Conservation (phyloP, 768 basidiomycete species). For the Chalciporus pseudorubinellus region DNA sequence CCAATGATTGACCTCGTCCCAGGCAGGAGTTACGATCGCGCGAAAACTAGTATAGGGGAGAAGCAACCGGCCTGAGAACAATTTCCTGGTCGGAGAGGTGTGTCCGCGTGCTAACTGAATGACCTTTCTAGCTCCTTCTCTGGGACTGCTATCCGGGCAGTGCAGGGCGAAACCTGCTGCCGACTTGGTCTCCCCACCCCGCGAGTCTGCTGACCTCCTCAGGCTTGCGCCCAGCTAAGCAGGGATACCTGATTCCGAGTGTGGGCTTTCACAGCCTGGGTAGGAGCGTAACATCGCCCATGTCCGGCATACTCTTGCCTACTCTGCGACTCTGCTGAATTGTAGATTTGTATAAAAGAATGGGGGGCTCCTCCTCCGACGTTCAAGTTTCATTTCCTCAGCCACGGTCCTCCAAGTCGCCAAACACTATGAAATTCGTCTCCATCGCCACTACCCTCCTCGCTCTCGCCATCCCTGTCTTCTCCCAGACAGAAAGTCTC, state of each 20-base stretch:
- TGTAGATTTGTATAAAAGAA: slow-evolving; percentile 17
- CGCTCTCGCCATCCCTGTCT: slow-evolving; percentile 13
- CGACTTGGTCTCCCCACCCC: neutral
- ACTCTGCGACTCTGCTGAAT: neutral
- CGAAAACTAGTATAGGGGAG: neutral
- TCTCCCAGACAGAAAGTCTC: slow-evolving; percentile 18
- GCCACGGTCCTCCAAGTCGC: neutral
- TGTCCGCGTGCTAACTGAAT: neutral
- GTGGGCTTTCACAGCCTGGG: neutral
- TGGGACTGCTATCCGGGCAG: neutral
- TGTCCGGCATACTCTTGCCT: neutral
- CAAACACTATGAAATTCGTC: slow-evolving; percentile 25
- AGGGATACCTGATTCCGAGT: neutral
- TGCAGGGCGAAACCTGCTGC: neutral
- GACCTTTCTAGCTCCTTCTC: too few species aligned
- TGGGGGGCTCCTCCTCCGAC: neutral
- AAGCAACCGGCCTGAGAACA: slow-evolving; percentile 8
- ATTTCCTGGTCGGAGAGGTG: neutral
- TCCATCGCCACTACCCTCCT: slow-evolving; percentile 10
- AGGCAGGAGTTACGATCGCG: neutral
- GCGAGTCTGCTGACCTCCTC: slow-evolving; percentile 7
- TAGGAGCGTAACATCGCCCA: neutral
- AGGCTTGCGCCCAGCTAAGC: neutral
- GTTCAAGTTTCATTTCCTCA: neutral
- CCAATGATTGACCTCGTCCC: too few species aligned